Conservation (phyloP, 2,329 filamentous ascomycete genomes). For the Cordyceps cateniannulata region DNA sequence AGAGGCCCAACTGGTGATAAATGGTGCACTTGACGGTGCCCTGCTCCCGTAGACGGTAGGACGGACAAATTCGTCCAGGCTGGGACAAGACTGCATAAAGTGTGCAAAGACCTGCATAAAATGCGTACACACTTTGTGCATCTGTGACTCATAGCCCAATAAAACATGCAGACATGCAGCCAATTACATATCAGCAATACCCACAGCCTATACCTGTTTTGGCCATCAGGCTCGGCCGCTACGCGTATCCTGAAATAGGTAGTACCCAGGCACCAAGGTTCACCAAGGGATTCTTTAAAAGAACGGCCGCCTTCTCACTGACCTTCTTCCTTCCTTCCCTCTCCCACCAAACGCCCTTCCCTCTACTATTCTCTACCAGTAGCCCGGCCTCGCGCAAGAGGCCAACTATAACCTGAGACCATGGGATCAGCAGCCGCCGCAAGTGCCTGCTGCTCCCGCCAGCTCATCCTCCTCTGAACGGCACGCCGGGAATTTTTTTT, state of each 20-base stretch:
- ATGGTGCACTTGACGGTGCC: no score
- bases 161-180: not conserved
- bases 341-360: not conserved
- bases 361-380: not conserved
- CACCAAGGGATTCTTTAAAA: not conserved
- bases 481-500: not conserved
- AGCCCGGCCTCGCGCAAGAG: slow-evolving; percentile 13
- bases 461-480: slow-evolving; percentile 9
- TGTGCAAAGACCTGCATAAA: not conserved
- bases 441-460: slow-evolving; percentile 7
- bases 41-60: no score
- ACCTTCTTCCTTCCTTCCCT: not conserved
- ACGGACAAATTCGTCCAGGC: no score
- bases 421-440: slow-evolving; percentile 11
- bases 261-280: not conserved
- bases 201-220: not conserved
- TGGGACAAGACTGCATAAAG: no score
- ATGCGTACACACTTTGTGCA: not conserved
- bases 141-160: not conserved
- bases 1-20: no score
- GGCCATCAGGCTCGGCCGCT: not conserved
- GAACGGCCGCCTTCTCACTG: not conserved
- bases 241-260: not conserved
- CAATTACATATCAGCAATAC: not conserved
- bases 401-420: slow-evolving; percentile 9